phyloP scores from a whole-genome alignment of 108 stramenopile species.

The Hondaea fermentalgiana region DNA sequence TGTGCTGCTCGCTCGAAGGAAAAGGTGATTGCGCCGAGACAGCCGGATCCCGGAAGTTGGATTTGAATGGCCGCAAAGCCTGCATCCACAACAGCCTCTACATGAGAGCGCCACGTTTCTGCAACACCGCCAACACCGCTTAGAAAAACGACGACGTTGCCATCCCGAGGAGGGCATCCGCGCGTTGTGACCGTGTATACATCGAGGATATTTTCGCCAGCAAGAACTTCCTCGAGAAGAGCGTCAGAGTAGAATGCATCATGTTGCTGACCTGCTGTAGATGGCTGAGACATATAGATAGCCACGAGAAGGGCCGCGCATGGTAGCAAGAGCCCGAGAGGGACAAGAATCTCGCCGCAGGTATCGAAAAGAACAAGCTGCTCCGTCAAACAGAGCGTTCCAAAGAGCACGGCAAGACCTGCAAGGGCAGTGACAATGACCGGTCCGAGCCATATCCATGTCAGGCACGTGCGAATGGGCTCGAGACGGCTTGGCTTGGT shows the following conservation, averaged over 20 bases:
- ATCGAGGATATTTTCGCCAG: not conserved
- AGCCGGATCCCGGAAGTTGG: not conserved
- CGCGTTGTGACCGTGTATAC: not conserved
- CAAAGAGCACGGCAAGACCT: too few relatives aligned
- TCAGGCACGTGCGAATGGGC: too few relatives aligned
- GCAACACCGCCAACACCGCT: not conserved
- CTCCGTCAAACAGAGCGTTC: too few relatives aligned
- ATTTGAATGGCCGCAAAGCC: not conserved
- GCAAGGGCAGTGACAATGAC: too few relatives aligned
- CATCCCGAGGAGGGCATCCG: not conserved
- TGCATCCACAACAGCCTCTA: not conserved
- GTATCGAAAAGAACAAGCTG: too few relatives aligned
- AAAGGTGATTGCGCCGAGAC: not conserved
- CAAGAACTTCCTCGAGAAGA: not conserved
- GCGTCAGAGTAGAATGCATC: not conserved
- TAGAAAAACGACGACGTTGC: not conserved
- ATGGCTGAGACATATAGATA: not conserved
- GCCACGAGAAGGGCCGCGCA: not conserved
- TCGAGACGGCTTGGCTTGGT: too few relatives aligned
- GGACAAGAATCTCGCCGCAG: too few relatives aligned
- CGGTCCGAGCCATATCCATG: too few relatives aligned
- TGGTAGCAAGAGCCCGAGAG: not conserved
- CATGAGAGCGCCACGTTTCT: not conserved
- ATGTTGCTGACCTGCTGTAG: not conserved
- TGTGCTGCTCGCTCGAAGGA: not conserved